These are phyloP conservation scores for Ilyonectria robusta DNA, from an alignment of 2,329 filamentous ascomycete species.

Conservation along the genomic window DNA sequence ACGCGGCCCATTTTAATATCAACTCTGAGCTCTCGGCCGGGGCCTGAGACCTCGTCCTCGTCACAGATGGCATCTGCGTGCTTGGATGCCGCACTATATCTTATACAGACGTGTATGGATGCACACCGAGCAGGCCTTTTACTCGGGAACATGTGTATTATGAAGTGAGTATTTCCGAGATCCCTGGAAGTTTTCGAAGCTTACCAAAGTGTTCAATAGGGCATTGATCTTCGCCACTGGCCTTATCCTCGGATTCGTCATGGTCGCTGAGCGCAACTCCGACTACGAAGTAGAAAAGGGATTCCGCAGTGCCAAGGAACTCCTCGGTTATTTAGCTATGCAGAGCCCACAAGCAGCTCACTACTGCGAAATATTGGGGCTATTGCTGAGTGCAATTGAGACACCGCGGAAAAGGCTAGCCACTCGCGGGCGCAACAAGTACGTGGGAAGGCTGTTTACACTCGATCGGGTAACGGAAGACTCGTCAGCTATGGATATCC, in stretches of 20 bases:
- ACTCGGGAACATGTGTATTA: constrained; percentile 69
- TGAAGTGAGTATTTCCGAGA: constrained; percentile 62
- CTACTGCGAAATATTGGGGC: constrained; percentile 68
- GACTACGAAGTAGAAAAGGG: constrained; percentile 62
- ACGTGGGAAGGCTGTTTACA: constrained; percentile 43
- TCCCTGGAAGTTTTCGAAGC: accelerated
- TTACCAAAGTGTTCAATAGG: constrained; percentile 46
- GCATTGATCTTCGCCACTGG: constrained; percentile 70
- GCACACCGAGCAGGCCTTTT: constrained; percentile 60
- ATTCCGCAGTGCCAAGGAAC: constrained; percentile 64
- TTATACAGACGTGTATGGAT: constrained; percentile 68
- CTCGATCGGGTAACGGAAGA: constrained; percentile 20
- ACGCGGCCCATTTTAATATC: constrained; percentile 70
- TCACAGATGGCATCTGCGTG: constrained; percentile 65
- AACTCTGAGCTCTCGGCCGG: constrained; percentile 57
- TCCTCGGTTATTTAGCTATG: constrained; percentile 62
- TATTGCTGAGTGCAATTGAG: constrained; percentile 60
- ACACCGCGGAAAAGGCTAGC: constrained; percentile 35
- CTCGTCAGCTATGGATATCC: not conserved
- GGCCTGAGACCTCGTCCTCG: constrained; percentile 44
- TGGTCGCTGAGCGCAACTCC: constrained; percentile 64
- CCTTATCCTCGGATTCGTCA: constrained; percentile 68
- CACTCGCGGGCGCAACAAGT: constrained; percentile 40
- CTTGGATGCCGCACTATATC: constrained; percentile 68
- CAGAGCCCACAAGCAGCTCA: constrained; percentile 70